These are phyloP conservation scores for Lathyrus sativus DNA, from an alignment of 306 rosid genomes.

Conservation along the genomic window DNA sequence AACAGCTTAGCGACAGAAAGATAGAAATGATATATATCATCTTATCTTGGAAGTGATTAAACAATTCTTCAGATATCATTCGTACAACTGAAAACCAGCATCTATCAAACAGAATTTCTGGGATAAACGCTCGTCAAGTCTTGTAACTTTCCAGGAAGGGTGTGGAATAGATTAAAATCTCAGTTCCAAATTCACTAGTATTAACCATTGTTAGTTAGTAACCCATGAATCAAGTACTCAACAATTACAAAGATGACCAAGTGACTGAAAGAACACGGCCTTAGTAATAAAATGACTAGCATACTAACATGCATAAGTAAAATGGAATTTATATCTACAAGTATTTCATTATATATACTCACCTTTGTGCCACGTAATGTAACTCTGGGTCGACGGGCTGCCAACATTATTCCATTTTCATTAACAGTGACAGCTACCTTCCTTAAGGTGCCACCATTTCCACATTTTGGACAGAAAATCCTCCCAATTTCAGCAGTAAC, in stretches of 20 bases:
- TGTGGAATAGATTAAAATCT: constrained; percentile 5
- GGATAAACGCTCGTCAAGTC: constrained; percentile 1
- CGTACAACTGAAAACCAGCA: constrained; percentile 24
- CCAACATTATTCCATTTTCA: constrained; percentile 81
- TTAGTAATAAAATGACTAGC: constrained; percentile 1
- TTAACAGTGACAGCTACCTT: constrained; percentile 98
- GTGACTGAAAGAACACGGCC: neutral
- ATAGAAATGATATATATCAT: neutral
- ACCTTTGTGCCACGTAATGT: constrained; percentile 94
- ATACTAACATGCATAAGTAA: neutral
- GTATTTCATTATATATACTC: constrained; percentile 31
- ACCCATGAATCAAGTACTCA: constrained; percentile 14
- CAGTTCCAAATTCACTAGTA: constrained; percentile 11
- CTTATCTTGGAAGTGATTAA: constrained; percentile 14
- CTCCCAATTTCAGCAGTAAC: constrained; percentile 86
- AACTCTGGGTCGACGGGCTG: constrained; percentile 72
- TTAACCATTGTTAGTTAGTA: neutral
- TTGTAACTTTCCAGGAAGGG: constrained; percentile 9
- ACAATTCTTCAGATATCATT: neutral
- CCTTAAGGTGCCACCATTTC: constrained; percentile 95
- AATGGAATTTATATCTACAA: constrained; percentile 18
- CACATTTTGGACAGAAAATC: constrained; percentile 94
- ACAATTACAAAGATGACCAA: constrained; percentile 11
- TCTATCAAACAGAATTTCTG: constrained; percentile 2
- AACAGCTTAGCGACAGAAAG: constrained; percentile 11